Conservation (phyloP, 2,329 filamentous ascomycete genomes). For the Xylariaceae sp. region DNA sequence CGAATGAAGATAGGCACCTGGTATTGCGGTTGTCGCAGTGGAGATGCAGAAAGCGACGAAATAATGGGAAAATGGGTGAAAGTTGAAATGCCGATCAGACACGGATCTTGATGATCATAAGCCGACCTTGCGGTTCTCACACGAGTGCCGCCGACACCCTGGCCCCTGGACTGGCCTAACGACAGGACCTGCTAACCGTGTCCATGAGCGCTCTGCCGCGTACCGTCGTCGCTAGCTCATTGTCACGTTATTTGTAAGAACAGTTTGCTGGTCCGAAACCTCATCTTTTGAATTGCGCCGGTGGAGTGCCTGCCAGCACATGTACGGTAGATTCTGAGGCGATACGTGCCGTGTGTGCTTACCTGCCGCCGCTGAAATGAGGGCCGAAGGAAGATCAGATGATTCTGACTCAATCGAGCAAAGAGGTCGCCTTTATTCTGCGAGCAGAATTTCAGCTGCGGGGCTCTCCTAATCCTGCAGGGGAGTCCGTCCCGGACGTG, state of each 20-base stretch:
- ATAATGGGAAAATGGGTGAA: neutral
- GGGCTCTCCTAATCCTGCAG: slow-evolving; percentile 9
- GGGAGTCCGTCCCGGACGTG: neutral
- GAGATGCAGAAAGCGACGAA: no score
- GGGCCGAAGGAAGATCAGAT: slow-evolving; percentile 15
- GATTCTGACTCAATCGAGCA: slow-evolving; percentile 17
- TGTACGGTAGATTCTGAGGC: slow-evolving; percentile 4
- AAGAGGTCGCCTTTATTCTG: slow-evolving; percentile 11
- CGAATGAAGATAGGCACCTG: no score
- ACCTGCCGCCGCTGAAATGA: slow-evolving; percentile 10
- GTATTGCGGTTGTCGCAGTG: no score
- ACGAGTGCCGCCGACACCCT: neutral
- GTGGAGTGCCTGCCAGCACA: neutral
- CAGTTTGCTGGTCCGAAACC: neutral
- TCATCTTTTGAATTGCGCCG: neutral
- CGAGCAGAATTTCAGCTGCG: slow-evolving; percentile 19
- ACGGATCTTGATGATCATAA: neutral
- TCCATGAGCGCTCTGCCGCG: neutral
- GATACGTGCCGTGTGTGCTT: slow-evolving; percentile 18
- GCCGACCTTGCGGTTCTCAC: neutral
- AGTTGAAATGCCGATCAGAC: neutral
- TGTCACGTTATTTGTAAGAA: neutral
- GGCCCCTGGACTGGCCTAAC: no score
- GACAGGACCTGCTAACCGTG: no score
- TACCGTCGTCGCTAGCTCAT: neutral